A percentile compares a stretch with the other conserved stretches of the same genome.
Evolutionary conservation across 169 alveolate species (phyloP).

Genomic region (Eimeria zaria): DNA sequence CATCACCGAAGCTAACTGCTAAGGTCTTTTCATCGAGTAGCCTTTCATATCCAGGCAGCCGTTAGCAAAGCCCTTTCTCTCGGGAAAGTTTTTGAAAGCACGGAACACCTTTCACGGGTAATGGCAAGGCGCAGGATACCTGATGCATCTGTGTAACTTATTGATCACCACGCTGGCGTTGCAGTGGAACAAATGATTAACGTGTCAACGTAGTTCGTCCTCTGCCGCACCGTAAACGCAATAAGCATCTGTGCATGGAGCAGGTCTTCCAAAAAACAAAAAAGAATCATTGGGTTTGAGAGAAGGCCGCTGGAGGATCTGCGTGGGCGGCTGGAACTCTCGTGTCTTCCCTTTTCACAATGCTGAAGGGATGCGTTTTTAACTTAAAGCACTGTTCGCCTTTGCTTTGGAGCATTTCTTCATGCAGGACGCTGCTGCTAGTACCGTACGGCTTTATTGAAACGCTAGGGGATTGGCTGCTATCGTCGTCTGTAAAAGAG

Average conservation of each 20-base stretch:
- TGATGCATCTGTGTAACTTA: not conserved
- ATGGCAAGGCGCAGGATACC: not conserved
- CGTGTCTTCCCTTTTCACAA: not conserved
- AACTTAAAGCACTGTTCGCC: not conserved
- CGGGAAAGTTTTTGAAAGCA: no score
- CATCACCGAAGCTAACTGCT: not conserved
- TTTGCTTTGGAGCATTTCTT: not conserved
- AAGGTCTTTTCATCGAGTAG: not conserved
- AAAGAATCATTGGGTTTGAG: not conserved
- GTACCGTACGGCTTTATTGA: not conserved
- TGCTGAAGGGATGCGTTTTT: not conserved
- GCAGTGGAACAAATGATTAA: not conserved
- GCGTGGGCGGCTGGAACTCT: slow-evolving; percentile 1
- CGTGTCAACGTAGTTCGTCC: not conserved
- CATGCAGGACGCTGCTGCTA: not conserved
- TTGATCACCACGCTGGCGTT: not conserved
- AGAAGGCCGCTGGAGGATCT: not conserved
- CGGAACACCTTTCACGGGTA: not conserved
- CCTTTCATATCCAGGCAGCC: not conserved
- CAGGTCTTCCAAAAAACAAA: not conserved
- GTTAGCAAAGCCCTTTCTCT: no score
- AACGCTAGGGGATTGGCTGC: not conserved
- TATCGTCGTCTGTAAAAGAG: not conserved
- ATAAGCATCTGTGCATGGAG: not conserved
- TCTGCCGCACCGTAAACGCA: not conserved